A percentile compares a stretch with the other conserved stretches of the same genome.
phyloP scores from a whole-genome alignment of 2,329 filamentous ascomycete species.

The Xylariaceae sp. region DNA sequence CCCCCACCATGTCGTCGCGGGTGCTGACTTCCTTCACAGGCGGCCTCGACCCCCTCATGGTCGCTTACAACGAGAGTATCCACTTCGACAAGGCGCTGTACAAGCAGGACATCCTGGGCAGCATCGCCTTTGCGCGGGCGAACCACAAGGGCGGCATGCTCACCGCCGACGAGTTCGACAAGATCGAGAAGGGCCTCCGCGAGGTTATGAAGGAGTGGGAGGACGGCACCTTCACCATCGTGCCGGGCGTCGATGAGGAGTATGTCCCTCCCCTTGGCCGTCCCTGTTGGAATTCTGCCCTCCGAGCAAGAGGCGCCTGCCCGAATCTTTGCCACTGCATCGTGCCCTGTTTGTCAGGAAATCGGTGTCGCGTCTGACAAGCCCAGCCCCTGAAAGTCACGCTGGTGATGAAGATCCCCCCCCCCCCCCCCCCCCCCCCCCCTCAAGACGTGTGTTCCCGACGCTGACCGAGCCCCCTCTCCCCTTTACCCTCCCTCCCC shows the following conservation, averaged over 20 bases:
- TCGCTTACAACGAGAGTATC: constrained; percentile 75
- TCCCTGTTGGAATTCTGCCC: no score
- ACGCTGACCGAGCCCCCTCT: background rate
- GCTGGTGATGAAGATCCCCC: no score
- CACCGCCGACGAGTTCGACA: constrained; percentile 61
- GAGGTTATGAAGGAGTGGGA: constrained; percentile 49
- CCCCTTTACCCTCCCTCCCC: background rate
- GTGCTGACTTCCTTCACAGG: no score
- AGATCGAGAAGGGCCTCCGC: constrained; percentile 65
- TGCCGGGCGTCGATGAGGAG: constrained; percentile 48
- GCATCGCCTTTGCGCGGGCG: constrained; percentile 73
- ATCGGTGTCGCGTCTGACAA: no score
- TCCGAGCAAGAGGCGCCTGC: no score
- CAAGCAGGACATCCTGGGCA: constrained; percentile 72
- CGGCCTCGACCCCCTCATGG: constrained; percentile 79
- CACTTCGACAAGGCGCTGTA: constrained; percentile 72
- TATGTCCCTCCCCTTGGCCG: background rate
- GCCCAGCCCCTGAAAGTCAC: no score
- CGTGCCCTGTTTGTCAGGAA: no score
- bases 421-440: background rate
- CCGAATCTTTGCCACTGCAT: no score
- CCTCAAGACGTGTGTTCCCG: background rate
- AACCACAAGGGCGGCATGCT: constrained; percentile 72
- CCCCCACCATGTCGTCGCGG: no score
- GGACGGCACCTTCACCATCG: constrained; percentile 40